Conservation (phyloP, 257 asterid species). For the Linaria vulgaris region DNA sequence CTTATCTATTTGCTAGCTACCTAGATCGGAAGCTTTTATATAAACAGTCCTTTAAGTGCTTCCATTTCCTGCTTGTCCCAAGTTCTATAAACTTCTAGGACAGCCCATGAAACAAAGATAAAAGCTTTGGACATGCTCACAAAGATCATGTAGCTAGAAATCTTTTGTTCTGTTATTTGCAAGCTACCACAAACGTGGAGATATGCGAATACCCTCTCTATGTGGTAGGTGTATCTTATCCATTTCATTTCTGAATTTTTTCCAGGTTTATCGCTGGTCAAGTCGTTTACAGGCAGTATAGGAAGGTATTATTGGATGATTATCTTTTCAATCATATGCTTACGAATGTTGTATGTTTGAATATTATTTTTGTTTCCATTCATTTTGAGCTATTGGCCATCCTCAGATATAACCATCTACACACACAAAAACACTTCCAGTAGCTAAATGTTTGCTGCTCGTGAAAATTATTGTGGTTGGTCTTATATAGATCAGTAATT, state of each 20-base stretch:
- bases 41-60: not conserved
- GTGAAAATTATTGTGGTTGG: no score
- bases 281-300: conserved; percentile 65
- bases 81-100: no score
- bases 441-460: not conserved
- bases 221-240: no score
- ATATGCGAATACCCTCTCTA: no score
- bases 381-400: not conserved
- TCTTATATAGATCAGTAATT: no score
- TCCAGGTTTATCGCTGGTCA: conserved; percentile 81
- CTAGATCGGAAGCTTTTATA: no score
- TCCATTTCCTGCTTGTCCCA: not conserved
- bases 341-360: not conserved
- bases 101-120: no score
- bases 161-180: no score
- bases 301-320: conserved; percentile 52
- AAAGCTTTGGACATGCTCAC: not conserved
- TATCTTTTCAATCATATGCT: not conserved
- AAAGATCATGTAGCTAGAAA: not conserved
- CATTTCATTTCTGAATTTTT: conserved; percentile 23
- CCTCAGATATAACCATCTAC: not conserved
- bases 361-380: not conserved
- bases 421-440: no score
- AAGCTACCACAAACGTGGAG: no score
- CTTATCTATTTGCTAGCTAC: no score